These are phyloP conservation scores for Pythium brassicae DNA, from an alignment of 352 stramenopile genomes.

Conservation along the genomic window DNA sequence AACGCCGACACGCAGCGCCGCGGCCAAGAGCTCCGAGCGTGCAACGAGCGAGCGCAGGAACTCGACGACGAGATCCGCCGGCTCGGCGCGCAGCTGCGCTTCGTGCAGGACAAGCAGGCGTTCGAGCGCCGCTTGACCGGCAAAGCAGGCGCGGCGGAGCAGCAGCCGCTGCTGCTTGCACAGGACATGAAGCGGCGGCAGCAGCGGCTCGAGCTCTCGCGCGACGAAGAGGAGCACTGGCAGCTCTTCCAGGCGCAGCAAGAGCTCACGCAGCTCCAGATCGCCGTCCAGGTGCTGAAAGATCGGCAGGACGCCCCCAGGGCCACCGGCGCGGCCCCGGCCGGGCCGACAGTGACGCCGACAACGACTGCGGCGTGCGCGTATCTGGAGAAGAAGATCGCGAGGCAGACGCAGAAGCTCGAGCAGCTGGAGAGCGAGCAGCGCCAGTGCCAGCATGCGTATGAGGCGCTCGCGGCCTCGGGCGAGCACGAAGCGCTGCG, in stretches of 20 bases:
- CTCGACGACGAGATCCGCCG: conserved; percentile 30
- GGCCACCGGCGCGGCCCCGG: no score
- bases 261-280: conserved; percentile 55
- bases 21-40: conserved; percentile 19
- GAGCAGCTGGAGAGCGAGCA: conserved; percentile 30
- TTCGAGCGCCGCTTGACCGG: conserved; percentile 44
- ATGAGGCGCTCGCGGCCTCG: conserved; percentile 31
- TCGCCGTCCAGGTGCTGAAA: conserved; percentile 38
- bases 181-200: conserved; percentile 40
- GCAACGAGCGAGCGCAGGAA: conserved; percentile 23
- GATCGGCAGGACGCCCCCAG: conserved; percentile 3
- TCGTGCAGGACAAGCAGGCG: conserved; percentile 38
- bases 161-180: no score
- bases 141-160: conserved; percentile 16
- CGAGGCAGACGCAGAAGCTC: conserved; percentile 36
- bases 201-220: conserved; percentile 34
- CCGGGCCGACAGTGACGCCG: conserved; percentile 2
- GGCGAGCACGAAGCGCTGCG: conserved; percentile 48
- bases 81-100: conserved; percentile 32
- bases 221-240: conserved; percentile 57
- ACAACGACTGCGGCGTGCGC: conserved; percentile 24
- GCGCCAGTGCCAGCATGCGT: conserved; percentile 23
- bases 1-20: conserved; percentile 18
- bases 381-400: conserved; percentile 49
- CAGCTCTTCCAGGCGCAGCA: conserved; percentile 45